A percentile compares a stretch with the other conserved stretches of the same genome.
Evolutionary conservation across 2,329 filamentous ascomycete genomes (phyloP).

Genomic region (Curvularia hawaiiensis): DNA sequence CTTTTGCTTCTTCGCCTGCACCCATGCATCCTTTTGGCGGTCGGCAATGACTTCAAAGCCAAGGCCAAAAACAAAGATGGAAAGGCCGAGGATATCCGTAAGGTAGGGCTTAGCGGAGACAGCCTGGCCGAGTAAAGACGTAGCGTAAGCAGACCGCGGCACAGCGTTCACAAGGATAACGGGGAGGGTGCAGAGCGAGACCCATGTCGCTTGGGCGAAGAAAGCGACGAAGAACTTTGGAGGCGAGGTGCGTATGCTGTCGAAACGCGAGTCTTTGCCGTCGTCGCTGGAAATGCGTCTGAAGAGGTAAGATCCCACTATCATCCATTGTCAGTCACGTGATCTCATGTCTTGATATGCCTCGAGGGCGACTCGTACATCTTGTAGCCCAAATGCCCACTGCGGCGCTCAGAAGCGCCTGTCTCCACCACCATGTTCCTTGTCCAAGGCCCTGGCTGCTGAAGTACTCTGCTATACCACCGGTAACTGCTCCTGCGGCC

Average conservation of each 20-base stretch:
- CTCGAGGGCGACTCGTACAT: constrained; percentile 48
- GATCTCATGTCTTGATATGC: background rate
- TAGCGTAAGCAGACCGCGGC: constrained; percentile 57
- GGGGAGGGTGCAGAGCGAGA: constrained; percentile 69
- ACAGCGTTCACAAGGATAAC: constrained; percentile 68
- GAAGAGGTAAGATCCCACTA: constrained; percentile 70
- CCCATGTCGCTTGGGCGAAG: constrained; percentile 69
- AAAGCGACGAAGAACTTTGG: constrained; percentile 61
- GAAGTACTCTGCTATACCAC: constrained; percentile 41
- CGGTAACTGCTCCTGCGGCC: constrained; percentile 53
- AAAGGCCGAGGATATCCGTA: constrained; percentile 63
- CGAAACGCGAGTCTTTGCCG: constrained; percentile 65
- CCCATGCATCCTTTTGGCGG: constrained; percentile 67
- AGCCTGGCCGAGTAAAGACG: constrained; percentile 52
- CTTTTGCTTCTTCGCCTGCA: constrained; percentile 65
- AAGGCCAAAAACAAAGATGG: constrained; percentile 64
- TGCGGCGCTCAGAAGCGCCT: constrained; percentile 59
- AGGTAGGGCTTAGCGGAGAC: constrained; percentile 49
- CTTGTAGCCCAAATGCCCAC: constrained; percentile 67
- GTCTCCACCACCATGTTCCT: constrained; percentile 63
- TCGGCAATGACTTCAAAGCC: constrained; percentile 67
- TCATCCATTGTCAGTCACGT: background rate
- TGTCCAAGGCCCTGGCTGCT: constrained; percentile 32
- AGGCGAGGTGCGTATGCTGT: constrained; percentile 58
- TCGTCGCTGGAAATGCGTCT: constrained; percentile 60